Evolutionary conservation across 176 grass and related monocot species (phyloP), one percentile per base, ranked within the genome.

Genomic region (Panicum miliaceum): DNA sequence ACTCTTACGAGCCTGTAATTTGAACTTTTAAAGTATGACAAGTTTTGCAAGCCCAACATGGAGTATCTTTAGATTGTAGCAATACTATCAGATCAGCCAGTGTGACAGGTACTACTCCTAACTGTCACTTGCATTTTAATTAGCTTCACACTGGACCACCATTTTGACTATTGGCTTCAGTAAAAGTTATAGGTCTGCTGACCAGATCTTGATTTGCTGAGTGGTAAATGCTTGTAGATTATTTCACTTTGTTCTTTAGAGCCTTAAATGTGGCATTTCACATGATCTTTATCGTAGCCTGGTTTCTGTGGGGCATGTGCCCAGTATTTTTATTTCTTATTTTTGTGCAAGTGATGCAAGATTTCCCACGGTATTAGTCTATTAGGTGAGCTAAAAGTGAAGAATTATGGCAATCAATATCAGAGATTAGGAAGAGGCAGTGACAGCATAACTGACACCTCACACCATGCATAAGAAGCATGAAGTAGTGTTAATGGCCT

Each of bases 61-160:
- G 50, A 82, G 25, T 78, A 83, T 75, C 19, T 80, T 79, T 84
- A 68, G 62, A 46, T 51, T 79, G 40, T 81, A 82, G 4, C 29
- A 62, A 45, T 53, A 18, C 18, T 67, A 56, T 75, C 81, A 80
- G 42, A 81, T 74, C 41, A 75, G 50, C 75, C 75, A 87, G 32
- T 87, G 75, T 84, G 81, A 84, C 81, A 90, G 89, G 85, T 87
- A 87, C 53, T 69, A 87, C 81, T 87, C 61, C 63, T 84, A 90
- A 90, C 81, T 73, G 81, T 68, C 76, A 80, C 70, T 68, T 38
- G 63, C 25, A 80, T 71, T 71, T 80, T 69, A 76, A 47, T 81
- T 80, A 64, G 62, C 76, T 76, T 75, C 85, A 84, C 25, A 63
- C 71, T 76, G 89, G 81, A 87, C 76, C 84, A 81, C 62, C 15